Base-by-base conservation (phyloP, 1,139 yeast genomes). In the Suhomyces anneliseae region DNA sequence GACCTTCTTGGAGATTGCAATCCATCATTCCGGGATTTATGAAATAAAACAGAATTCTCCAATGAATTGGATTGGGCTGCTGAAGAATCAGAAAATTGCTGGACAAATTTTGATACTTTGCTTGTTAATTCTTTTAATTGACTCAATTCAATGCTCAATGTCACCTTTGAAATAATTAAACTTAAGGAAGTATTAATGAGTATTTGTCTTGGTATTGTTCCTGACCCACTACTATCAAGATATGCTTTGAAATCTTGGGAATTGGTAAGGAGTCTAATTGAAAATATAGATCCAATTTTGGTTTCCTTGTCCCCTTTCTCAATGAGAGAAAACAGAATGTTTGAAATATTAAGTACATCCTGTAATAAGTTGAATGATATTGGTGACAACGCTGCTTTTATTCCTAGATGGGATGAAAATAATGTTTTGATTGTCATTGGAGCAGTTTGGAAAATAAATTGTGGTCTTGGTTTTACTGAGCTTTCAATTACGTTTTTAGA, bases 401-500 rank as follows among this genome's bases (percentile, higher is more conserved):
- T 26, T 0, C 11, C 46, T 0, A 50, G 43, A 6, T 45, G 43
- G 2, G 50, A 41, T 8, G 51, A 44, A 8, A 64, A 39, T 12
- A 36, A 39, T 5, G 61, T 29, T 15, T 49, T 52, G 15, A 65
- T 34, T 1, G 53, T 54, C 3, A 69, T 52, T 5, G 67, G 55
- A 1, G 76, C 63, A 1, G 76, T 68, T 53, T 73, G 79, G 7
- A 73, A 47, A 4, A 72, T 54, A 26, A 71, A 38, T 33, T 53
- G 57, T 14, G 31, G 15, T 27, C 42, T 40, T 15, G 40, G 12
- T n/a, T 32, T 27, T 7, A 26, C 33, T 6, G 5, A 9, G 7
- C 32, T 10, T 8, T 14, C 34, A 12, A 9, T 11, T 33, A 26
- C 27, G 12, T 11, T 36, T 9, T 10, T 32, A 24, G 10, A 10